These are phyloP conservation scores for Lojkania enalia DNA, from an alignment of 2,329 filamentous ascomycete genomes.

Conservation along the genomic window DNA sequence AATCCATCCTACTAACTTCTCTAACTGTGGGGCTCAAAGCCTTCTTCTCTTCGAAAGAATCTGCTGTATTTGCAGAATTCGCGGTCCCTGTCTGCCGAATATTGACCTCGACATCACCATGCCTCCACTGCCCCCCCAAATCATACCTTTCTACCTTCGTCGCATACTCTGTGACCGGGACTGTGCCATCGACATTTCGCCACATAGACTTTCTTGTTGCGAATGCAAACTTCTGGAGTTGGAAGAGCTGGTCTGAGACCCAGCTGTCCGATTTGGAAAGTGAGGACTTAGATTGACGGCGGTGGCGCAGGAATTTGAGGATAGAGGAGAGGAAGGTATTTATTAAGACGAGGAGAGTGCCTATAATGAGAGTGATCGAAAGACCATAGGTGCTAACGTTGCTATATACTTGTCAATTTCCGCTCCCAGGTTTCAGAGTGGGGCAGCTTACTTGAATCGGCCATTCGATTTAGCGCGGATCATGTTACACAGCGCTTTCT, in stretches of 20 bases:
- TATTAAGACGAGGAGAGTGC: slow-evolving; percentile 5
- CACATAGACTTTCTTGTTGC: neutral
- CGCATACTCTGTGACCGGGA: neutral
- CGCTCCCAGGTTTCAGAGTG: no score
- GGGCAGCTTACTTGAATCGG: slow-evolving; percentile 4
- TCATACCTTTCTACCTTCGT: neutral
- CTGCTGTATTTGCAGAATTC: neutral
- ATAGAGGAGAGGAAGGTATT: slow-evolving; percentile 6
- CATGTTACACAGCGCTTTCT: slow-evolving; percentile 4
- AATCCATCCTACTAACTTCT: neutral
- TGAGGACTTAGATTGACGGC: neutral
- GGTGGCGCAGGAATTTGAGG: neutral
- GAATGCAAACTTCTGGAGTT: neutral
- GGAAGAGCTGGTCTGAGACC: neutral
- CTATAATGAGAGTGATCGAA: slow-evolving; percentile 3
- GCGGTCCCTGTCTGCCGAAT: neutral
- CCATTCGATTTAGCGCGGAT: slow-evolving; percentile 9
- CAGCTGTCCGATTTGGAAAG: neutral
- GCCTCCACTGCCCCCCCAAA: neutral
- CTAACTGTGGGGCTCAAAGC: neutral
- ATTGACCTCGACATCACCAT: neutral
- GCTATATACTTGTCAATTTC: no score
- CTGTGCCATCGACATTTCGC: neutral
- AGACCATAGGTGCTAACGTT: slow-evolving; percentile 8
- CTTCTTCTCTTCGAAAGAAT: neutral